Evolutionary conservation across 2,329 filamentous ascomycete genomes (phyloP).

Genomic region (Ilyonectria robusta): DNA sequence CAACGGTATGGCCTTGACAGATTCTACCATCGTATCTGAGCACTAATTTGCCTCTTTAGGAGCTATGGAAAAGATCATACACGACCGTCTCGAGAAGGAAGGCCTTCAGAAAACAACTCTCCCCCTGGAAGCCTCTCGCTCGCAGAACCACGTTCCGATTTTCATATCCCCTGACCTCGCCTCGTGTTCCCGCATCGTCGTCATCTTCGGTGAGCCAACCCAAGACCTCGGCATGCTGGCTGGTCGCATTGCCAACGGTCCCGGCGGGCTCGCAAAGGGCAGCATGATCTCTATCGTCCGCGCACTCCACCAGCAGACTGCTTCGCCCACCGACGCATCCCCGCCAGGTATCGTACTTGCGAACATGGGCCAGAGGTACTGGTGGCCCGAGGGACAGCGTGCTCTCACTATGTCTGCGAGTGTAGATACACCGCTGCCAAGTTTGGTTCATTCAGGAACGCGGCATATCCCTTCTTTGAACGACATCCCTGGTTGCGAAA

Average conservation of each 20-base stretch:
- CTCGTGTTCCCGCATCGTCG: constrained; percentile 73
- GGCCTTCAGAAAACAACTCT: constrained; percentile 74
- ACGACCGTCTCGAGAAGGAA: constrained; percentile 71
- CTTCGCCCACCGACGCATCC: constrained; percentile 51
- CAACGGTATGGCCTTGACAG: constrained; percentile 68
- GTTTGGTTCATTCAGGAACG: constrained; percentile 71
- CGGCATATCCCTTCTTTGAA: constrained; percentile 70
- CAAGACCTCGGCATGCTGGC: constrained; percentile 84
- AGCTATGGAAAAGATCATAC: constrained; percentile 73
- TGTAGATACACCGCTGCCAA: constrained; percentile 71
- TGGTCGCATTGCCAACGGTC: constrained; percentile 74
- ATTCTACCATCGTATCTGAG: fast-evolving
- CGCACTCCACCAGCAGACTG: constrained; percentile 56
- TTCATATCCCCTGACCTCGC: constrained; percentile 68
- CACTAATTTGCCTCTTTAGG: constrained; percentile 58
- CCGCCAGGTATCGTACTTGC: constrained; percentile 78
- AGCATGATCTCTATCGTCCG: constrained; percentile 76
- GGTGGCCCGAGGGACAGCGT: constrained; percentile 76
- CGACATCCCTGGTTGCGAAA: constrained; percentile 71
- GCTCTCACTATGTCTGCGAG: constrained; percentile 73
- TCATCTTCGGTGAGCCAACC: constrained; percentile 80
- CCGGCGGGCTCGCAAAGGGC: constrained; percentile 78
- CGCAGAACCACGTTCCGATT: constrained; percentile 77
- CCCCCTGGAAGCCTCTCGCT: constrained; percentile 65
- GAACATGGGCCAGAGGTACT: constrained; percentile 83